Evolutionary conservation across 768 basidiomycete genomes (phyloP).

Genomic region (Kwoniella mangroviensis): DNA sequence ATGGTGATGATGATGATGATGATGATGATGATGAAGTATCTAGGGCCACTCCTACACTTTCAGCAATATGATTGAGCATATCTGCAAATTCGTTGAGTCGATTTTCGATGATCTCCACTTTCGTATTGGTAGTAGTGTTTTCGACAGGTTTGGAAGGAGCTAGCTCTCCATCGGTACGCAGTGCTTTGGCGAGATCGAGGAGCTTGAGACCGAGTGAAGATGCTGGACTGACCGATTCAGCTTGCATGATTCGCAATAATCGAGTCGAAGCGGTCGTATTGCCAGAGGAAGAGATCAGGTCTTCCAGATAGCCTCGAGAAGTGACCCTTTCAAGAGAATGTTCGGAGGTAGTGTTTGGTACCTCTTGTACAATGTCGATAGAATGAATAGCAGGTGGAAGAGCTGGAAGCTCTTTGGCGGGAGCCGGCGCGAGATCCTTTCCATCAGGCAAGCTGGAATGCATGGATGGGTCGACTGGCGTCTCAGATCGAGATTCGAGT

Average conservation of each 20-base stretch:
- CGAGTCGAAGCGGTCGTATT: conserved; percentile 30
- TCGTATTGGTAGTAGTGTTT: neutral
- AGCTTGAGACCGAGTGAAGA: conserved; percentile 37
- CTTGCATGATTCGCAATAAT: conserved; percentile 31
- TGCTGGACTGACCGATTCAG: conserved; percentile 34
- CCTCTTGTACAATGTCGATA: neutral
- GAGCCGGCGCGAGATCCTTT: neutral
- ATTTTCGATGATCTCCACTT: conserved; percentile 2
- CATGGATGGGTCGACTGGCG: neutral
- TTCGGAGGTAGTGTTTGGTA: neutral
- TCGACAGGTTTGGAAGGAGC: neutral
- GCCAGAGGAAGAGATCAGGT: conserved; percentile 13
- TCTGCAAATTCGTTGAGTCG: conserved; percentile 34
- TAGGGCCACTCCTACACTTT: conserved; percentile 30
- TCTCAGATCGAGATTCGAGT: conserved; percentile 7
- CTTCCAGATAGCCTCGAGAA: conserved; percentile 14
- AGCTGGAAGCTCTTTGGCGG: neutral
- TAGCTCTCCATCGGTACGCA: conserved; percentile 28
- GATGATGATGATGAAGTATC: conserved; percentile 14
- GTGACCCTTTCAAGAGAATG: conserved; percentile 6
- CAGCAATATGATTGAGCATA: conserved; percentile 42
- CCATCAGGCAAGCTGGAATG: too few relatives aligned
- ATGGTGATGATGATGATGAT: neutral
- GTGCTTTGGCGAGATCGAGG: conserved; percentile 32
- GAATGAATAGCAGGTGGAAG: neutral